Base-by-base conservation (phyloP, 805 yeast genomes). In the Pichia pseudocactophila region DNA sequence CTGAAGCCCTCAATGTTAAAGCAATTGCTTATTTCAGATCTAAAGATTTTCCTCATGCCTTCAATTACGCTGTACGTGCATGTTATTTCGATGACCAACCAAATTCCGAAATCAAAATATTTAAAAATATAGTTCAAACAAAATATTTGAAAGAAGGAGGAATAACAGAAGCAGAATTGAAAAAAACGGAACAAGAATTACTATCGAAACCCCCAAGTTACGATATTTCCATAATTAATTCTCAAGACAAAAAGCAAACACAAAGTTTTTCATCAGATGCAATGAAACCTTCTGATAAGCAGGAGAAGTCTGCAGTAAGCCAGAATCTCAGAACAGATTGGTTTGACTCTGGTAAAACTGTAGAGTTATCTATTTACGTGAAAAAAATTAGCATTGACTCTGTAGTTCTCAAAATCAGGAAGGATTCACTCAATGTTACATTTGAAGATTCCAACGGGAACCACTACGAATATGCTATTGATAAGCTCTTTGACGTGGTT, bases 351-450 rank as follows among this genome's bases (percentile, higher is more conserved):
- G 53, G 64, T 9, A 64, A 64, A 1, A 57, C 59, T 3, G 74
- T 88, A 12, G 78, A 80, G 1, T 66, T 89, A 25, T 76, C 90
- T 2, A 62, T 90, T 7, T 90, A 81, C 54, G 76, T 85, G 37
- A 79, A 82, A 47, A 73, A 73, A 33, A 72, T 86, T 15, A 78
- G 81, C 8, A 56, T 68, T 36, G 77, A 74, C 5, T 58, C 69
- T 3, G 53, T 70, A 15, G 57, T 62, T 7, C 66, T 79, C 5
- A 62, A 66, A 0, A 68, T 74, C 44, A 46, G 54, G 1, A 38
- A 57, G 9, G 54, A 51, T 2, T 59, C 73, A 0, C 56, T 78
- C 2, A 42, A 54, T 12, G 68, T 73, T 37, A 54, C 64, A 31
- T 79, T 78, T 55, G 74, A 75, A 43, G 68, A 69, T 34, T 64